Percentiles rank a stretch among this genome's conserved stretches.
These are phyloP conservation scores for Penicillium alfredii DNA, from an alignment of 495 filamentous ascomycete species.

Conservation along the genomic window DNA sequence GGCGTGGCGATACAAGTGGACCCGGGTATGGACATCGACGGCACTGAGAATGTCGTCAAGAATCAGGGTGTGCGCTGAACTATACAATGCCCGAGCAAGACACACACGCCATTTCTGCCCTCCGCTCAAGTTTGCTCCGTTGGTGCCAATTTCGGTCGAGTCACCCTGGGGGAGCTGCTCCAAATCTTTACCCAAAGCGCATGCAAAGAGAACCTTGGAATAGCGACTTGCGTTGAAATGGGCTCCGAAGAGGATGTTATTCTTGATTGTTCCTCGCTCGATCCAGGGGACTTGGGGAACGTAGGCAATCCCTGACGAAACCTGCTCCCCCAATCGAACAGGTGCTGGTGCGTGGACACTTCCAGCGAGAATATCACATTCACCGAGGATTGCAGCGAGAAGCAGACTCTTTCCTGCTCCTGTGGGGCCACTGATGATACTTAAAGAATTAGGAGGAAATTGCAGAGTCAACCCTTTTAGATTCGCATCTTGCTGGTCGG, in stretches of 20 bases:
- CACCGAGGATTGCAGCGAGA: slow-evolving; percentile 59
- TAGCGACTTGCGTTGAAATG: slow-evolving; percentile 43
- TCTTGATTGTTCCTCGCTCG: slow-evolving; percentile 45
- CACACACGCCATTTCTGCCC: slow-evolving; percentile 75
- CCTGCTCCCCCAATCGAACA: too few relatives aligned
- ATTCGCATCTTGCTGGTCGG: too few relatives aligned
- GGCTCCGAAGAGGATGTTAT: slow-evolving; percentile 55
- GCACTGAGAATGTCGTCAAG: slow-evolving; percentile 49
- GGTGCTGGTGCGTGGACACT: too few relatives aligned
- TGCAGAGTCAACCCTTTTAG: slow-evolving; percentile 50
- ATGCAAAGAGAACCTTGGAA: slow-evolving; percentile 49
- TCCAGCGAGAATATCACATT: too few relatives aligned
- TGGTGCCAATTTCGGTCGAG: slow-evolving; percentile 70
- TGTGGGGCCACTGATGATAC: slow-evolving; percentile 60
- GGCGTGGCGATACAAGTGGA: slow-evolving; percentile 56
- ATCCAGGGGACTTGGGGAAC: slow-evolving; percentile 55
- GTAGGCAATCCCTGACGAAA: slow-evolving; percentile 29
- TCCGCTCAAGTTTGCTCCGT: slow-evolving; percentile 75
- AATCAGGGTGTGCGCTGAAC: slow-evolving; percentile 42
- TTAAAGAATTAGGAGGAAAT: slow-evolving; percentile 55
- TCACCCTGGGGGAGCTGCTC: slow-evolving; percentile 75
- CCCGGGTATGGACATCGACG: slow-evolving; percentile 46
- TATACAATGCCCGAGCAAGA: slow-evolving; percentile 48
- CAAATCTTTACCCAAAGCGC: slow-evolving; percentile 64
- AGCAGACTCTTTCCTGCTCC: slow-evolving; percentile 65